Evolutionary conservation across 2,329 filamentous ascomycete genomes (phyloP), one percentile per base, ranked within the genome.

Genomic region (Cladosporium phlei): DNA sequence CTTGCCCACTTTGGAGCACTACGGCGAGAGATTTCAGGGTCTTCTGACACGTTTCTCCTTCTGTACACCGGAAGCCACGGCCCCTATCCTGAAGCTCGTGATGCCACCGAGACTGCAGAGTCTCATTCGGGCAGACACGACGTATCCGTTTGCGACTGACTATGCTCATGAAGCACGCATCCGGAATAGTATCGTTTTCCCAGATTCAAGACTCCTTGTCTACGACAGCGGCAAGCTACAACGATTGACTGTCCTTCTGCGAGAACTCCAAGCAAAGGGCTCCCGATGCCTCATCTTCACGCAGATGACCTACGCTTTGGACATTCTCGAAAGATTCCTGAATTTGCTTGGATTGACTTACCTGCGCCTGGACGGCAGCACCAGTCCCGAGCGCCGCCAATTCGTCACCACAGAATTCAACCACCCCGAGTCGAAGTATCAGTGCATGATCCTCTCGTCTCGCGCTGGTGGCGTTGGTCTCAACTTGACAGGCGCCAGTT

Each of bases 311-410:
- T 95, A 95, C 65, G 93, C 97, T 35, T 77, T 99, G 14, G 91
- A 99, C 65, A 95, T 99, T 46, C 76, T 99, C 2, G 93, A 99
- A 66, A 89, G 93, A 57, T 98, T 98, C 63, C 79, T 98, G 56
- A 97, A 96, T 62, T 96, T 98, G 40, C 91, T 98, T 59, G 91
- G 91, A 0, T 88, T 97, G 71, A 93, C 94, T 47, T 99, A 99
- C 63, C 78, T 98, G 14, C 88, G 93, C 16, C 79, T 99, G 4
- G 93, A 99, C 62, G 93, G 93, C n/a, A 85, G 88, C 5, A 97
- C 93, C 17, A 95, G 95, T 63, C 85, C 97, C 11, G 93, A 98
- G 66, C 88, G 95, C 61, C 85, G 93, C 5, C 93, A 97, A 62
- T 88, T 96, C 48, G 76, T 97, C 38, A 96, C 91, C 0, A 91